Base-by-base conservation (phyloP, 345 rosid species). In the Eucalyptus polyanthemos region DNA sequence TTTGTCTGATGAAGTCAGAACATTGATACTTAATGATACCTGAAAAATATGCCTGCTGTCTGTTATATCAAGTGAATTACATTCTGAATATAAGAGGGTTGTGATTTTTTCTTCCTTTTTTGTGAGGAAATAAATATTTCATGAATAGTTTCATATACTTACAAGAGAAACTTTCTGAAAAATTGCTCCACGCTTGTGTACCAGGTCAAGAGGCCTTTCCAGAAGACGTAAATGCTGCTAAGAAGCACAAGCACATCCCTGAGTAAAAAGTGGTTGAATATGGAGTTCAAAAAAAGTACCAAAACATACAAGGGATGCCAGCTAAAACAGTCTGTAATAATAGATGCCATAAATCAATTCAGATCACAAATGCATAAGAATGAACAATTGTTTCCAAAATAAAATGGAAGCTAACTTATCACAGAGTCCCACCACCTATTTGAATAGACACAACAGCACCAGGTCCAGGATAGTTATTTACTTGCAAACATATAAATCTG, bases 161-260 rank as follows among this genome's bases (percentile, higher is more conserved):
- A 98, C 99, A 87, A 89, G 50, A 90, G 94, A 94, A 90, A 88
- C 92, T 93, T 95, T 96, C 92, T 96, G 99, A 89, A 93, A 91
- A 90, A 94, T 94, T 44, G 93, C 90, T 88, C 97, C 96, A 80
- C 98, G 97, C 91, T 92, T 97, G 91, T 88, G 93, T 88, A 94
- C 92, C 91, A 98, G 93, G 60, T 93, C 94, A 91, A 99, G 99
- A 88, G 96, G 97, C 93, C 97, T 94, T 92, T 97, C 98, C 83
- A 95, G 86, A 80, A 98, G 99, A 72, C 92, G 93, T 87, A 87
- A 89, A 93, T 98, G 99, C 99, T 98, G 97, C 89, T 83, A 88
- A 54, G 56, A 89, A 86, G 65, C 42, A 88, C 76, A 89, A 29
- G 37, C 44, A 47, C 25, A 44, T 83, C 85, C 47, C 85, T 76